Evolutionary conservation across 345 rosid genomes (phyloP).

Genomic region (Brassica incana): DNA sequence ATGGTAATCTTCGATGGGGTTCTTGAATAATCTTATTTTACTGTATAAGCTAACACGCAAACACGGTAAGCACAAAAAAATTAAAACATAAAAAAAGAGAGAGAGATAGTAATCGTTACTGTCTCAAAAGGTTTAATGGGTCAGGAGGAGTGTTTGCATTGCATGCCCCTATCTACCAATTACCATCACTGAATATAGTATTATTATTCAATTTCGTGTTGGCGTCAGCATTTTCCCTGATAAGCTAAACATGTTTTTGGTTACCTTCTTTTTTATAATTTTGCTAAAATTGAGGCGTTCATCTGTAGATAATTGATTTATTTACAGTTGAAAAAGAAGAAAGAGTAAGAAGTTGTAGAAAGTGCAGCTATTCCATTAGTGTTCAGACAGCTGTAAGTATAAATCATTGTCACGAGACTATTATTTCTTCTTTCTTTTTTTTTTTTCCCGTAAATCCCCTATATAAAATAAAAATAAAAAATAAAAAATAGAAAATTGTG

Average conservation of each 20-base stretch:
- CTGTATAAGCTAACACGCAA: not conserved
- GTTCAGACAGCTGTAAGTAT: constrained; percentile 30
- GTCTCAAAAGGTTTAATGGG: not conserved
- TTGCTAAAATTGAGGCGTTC: not conserved
- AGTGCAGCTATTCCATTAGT: constrained; percentile 31
- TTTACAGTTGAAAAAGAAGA: not conserved
- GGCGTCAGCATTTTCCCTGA: not conserved
- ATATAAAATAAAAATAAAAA: not conserved
- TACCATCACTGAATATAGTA: not conserved
- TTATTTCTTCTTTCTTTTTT: not conserved
- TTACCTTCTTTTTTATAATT: too few relatives aligned
- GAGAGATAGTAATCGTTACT: not conserved
- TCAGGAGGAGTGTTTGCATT: not conserved
- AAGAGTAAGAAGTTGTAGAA: not conserved
- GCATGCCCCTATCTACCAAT: not conserved
- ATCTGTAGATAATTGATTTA: not conserved
- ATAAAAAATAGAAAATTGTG: constrained; percentile 16
- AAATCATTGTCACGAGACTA: constrained; percentile 25
- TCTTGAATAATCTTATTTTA: not conserved
- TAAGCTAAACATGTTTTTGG: not conserved
- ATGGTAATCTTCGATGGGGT: too few relatives aligned
- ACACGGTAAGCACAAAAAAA: not conserved
- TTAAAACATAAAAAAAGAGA: too few relatives aligned
- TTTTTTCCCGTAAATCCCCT: not conserved
- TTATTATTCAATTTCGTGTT: not conserved